phyloP scores from a whole-genome alignment of 768 basidiomycete genomes.

The Phlebiopsis flavidoalba region DNA sequence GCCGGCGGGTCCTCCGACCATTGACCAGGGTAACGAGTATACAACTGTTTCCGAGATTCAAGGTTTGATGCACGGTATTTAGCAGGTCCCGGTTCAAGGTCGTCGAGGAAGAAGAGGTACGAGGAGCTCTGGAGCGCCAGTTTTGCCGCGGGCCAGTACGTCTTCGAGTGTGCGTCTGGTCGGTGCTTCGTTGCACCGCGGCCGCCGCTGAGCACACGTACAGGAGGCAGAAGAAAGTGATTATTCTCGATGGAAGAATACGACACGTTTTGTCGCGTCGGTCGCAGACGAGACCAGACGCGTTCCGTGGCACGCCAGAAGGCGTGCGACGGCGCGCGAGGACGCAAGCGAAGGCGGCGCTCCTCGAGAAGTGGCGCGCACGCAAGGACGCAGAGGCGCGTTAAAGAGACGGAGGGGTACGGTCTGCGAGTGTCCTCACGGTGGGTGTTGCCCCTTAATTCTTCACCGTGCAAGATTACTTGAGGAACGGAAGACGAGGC shows the following conservation, averaged over 20 bases:
- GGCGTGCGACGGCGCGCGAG: slow-evolving; percentile 30
- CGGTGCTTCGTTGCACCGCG: neutral
- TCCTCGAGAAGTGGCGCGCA: slow-evolving; percentile 40
- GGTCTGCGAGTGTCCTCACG: neutral
- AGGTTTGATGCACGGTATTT: no score
- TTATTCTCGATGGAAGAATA: slow-evolving; percentile 53
- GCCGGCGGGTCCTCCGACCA: slow-evolving; percentile 56
- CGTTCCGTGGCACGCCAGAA: slow-evolving; percentile 39
- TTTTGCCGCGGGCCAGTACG: slow-evolving; percentile 50
- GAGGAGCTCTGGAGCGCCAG: slow-evolving; percentile 43
- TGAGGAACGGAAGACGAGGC: no score
- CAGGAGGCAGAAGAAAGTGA: slow-evolving; percentile 32
- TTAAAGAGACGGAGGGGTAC: neutral
- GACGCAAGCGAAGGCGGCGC: slow-evolving; percentile 34
- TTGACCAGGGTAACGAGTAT: no score
- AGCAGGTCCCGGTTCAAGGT: slow-evolving; percentile 46
- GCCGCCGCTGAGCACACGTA: no score
- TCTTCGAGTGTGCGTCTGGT: slow-evolving; percentile 36
- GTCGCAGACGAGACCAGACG: slow-evolving; percentile 37
- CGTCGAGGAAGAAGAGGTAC: slow-evolving; percentile 44
- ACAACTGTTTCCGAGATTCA: no score
- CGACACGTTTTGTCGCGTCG: slow-evolving; percentile 35
- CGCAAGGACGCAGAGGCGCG: slow-evolving; percentile 15
- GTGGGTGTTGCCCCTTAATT: no score
- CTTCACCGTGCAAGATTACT: no score